phyloP scores from a whole-genome alignment of 371 early-diverging fungal genomes.

The Apophysomyces elegans region DNA sequence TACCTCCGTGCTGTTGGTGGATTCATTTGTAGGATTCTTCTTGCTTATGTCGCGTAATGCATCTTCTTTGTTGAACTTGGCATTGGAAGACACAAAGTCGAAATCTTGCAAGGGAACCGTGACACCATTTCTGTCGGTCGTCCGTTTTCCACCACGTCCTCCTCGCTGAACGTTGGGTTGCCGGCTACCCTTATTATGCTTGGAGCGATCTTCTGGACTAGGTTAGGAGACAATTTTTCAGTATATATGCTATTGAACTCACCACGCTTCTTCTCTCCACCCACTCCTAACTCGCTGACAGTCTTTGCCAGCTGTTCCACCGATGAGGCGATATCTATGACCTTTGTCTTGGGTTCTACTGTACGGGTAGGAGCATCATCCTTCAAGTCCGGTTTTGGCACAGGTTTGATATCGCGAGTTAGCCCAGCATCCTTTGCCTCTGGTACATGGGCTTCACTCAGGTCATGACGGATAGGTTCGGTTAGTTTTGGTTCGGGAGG shows the following conservation, averaged over 20 bases:
- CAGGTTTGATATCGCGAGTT: not conserved
- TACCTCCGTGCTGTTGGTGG: constrained; percentile 31
- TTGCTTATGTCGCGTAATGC: constrained; percentile 70
- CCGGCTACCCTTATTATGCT: not conserved
- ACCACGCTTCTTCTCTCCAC: constrained; percentile 18
- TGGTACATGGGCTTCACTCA: not conserved
- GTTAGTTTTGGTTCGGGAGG: not conserved
- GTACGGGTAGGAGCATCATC: constrained; percentile 10
- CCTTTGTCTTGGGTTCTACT: not conserved
- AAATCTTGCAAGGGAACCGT: constrained; percentile 76
- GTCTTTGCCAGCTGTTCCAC: constrained; percentile 29
- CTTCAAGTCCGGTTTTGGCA: constrained; percentile 27
- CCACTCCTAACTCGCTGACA: constrained; percentile 27
- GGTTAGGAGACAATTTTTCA: not conserved
- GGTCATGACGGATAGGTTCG: not conserved
- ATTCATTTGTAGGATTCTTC: constrained; percentile 37
- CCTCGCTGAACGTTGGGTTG: not conserved
- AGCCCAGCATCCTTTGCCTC: not conserved
- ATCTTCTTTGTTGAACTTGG: constrained; percentile 88
- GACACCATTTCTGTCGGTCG: constrained; percentile 1
- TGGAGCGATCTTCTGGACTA: not conserved
- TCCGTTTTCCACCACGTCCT: not conserved
- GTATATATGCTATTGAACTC: not conserved
- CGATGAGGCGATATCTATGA: constrained; percentile 29
- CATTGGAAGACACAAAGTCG: constrained; percentile 89